phyloP scores from a whole-genome alignment of 495 filamentous ascomycete genomes.

The Letharia columbiana region DNA sequence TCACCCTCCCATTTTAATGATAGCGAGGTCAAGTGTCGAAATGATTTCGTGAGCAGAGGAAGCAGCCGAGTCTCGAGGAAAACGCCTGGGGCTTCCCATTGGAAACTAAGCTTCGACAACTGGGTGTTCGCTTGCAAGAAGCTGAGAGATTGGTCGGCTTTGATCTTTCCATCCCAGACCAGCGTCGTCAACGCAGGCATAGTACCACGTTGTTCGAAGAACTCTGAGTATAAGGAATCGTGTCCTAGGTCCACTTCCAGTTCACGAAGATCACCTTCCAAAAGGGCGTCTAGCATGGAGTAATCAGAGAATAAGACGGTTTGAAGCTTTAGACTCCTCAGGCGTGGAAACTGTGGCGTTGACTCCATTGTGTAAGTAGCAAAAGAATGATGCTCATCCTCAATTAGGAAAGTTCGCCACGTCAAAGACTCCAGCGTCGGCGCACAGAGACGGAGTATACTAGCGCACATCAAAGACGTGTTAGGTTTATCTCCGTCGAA shows the following conservation, averaged over 20 bases:
- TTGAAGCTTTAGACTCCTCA: neutral
- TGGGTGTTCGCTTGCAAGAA: constrained; percentile 8
- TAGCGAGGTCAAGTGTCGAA: constrained; percentile 12
- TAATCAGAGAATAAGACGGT: neutral
- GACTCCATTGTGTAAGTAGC: neutral
- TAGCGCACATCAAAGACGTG: neutral
- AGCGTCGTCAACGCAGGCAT: constrained; percentile 4
- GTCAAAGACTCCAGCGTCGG: constrained; percentile 9
- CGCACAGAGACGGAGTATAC: constrained; percentile 8
- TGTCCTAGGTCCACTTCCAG: neutral
- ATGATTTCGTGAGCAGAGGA: constrained; percentile 10
- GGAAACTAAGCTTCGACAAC: constrained; percentile 5
- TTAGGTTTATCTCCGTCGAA: neutral
- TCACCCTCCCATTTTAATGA: neutral
- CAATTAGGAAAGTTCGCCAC: neutral
- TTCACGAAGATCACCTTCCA: neutral
- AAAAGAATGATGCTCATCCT: neutral
- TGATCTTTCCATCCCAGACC: neutral
- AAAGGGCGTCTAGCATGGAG: neutral
- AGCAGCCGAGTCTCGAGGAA: constrained; percentile 6
- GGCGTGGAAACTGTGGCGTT: neutral
- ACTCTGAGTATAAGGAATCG: neutral
- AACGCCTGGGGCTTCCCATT: neutral
- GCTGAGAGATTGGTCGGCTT: neutral
- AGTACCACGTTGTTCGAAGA: constrained; percentile 8